A percentile compares a stretch with the other conserved stretches of the same genome.
phyloP scores from a whole-genome alignment of 108 stramenopile genomes.

The Cylindrotheca closterium region DNA sequence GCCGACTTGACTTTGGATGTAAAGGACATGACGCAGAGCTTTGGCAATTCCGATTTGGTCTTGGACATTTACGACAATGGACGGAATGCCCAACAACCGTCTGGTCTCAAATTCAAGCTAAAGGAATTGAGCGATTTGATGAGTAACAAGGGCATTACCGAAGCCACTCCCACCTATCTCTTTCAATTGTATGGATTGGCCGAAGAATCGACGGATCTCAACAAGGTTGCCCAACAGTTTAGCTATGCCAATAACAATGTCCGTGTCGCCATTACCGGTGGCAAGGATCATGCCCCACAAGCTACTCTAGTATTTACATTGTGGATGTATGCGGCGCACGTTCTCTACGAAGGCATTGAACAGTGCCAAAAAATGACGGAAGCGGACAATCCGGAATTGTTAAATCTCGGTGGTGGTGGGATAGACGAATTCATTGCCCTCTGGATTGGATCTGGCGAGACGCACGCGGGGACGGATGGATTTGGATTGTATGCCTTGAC shows the following conservation, averaged over 20 bases:
- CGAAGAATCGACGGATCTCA: constrained; percentile 25
- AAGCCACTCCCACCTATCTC: constrained; percentile 44
- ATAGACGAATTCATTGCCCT: constrained; percentile 82
- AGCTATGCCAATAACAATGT: constrained; percentile 62
- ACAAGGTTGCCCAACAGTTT: constrained; percentile 25
- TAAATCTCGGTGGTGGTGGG: constrained; percentile 46
- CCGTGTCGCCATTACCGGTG: constrained; percentile 31
- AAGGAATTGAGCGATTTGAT: constrained; percentile 31
- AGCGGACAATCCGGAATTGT: constrained; percentile 52
- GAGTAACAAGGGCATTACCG: constrained; percentile 17
- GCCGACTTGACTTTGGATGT: constrained; percentile 67
- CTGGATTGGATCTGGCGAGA: constrained; percentile 70
- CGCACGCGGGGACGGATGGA: constrained; percentile 50
- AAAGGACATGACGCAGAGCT: constrained; percentile 46
- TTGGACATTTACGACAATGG: constrained; percentile 62
- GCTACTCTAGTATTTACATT: constrained; percentile 59
- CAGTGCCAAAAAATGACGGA: constrained; percentile 54
- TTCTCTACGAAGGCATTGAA: constrained; percentile 55
- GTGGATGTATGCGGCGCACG: constrained; percentile 71
- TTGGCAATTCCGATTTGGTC: constrained; percentile 26
- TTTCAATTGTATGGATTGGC: constrained; percentile 75
- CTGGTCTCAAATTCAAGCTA: constrained; percentile 37
- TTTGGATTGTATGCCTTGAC: constrained; percentile 71
- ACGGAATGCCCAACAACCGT: constrained; percentile 37
- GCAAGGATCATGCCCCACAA: constrained; percentile 31